Evolutionary conservation across 768 basidiomycete species (phyloP).

Genomic region (Agrocybe chaxingu): DNA sequence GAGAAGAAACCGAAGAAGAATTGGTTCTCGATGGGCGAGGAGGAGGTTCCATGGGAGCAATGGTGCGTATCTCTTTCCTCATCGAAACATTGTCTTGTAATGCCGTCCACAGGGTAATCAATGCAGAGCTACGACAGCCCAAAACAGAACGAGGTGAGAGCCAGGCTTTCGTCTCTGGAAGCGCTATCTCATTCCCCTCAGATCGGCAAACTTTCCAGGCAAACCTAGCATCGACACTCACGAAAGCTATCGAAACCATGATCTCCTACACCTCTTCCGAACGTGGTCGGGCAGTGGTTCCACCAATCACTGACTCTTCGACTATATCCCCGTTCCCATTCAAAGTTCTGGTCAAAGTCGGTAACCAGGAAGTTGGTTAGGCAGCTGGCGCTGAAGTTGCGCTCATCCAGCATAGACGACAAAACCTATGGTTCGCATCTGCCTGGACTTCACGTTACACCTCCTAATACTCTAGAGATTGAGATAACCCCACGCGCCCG

Average conservation of each 20-base stretch:
- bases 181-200: constrained; percentile 7
- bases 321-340: constrained; percentile 83
- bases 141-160: constrained; percentile 55
- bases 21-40: constrained; percentile 78
- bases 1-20: constrained; percentile 76
- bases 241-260: constrained; percentile 67
- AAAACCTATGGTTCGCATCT: background rate
- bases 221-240: constrained; percentile 58
- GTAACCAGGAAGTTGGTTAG: constrained; percentile 55
- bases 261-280: constrained; percentile 78
- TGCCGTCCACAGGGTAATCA: constrained; percentile 57
- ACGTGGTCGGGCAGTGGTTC: constrained; percentile 68
- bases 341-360: constrained; percentile 64
- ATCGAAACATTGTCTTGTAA: background rate
- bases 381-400: background rate
- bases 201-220: constrained; percentile 52
- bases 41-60: constrained; percentile 86
- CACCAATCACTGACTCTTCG: constrained; percentile 71
- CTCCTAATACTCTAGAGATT: too few relatives aligned
- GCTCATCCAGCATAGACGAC: background rate
- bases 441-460: too few relatives aligned
- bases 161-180: background rate
- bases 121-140: constrained; percentile 75
- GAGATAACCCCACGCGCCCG: too few relatives aligned
- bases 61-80: constrained; percentile 43